These are phyloP conservation scores for Schwanniomyces vanrijiae DNA, from an alignment of 805 yeast genomes.

Conservation along the genomic window DNA sequence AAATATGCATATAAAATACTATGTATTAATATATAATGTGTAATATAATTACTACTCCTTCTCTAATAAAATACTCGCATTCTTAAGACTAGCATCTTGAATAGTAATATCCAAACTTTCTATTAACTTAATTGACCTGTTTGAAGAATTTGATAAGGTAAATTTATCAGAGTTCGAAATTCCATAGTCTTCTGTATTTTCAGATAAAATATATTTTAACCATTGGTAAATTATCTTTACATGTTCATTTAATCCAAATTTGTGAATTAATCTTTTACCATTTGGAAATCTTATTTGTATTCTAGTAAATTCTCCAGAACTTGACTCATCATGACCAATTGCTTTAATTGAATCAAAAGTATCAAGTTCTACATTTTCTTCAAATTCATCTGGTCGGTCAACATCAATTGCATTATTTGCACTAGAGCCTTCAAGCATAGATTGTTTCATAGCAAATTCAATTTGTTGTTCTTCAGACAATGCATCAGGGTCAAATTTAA, in stretches of 20 bases:
- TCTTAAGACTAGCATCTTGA: conserved; percentile 74
- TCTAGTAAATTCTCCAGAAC: conserved; percentile 58
- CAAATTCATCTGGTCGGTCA: conserved; percentile 13
- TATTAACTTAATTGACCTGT: conserved; percentile 49
- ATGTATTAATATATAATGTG: neutral
- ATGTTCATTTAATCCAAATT: conserved; percentile 55
- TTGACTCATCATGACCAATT: conserved; percentile 64
- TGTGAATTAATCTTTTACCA: conserved; percentile 67
- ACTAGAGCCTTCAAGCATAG: conserved; percentile 39
- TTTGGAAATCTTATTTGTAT: conserved; percentile 83
- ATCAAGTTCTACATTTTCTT: conserved; percentile 26
- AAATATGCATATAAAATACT: neutral
- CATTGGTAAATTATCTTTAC: conserved; percentile 63
- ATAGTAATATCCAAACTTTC: conserved; percentile 61
- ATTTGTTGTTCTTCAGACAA: conserved; percentile 84
- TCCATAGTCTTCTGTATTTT: conserved; percentile 50
- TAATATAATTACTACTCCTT: conserved; percentile 16
- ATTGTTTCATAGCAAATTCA: conserved; percentile 69
- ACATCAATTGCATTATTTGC: conserved; percentile 27
- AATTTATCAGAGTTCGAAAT: conserved; percentile 39
- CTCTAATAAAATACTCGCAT: conserved; percentile 78
- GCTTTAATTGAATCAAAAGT: conserved; percentile 52
- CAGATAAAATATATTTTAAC: conserved; percentile 58
- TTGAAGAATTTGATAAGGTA: conserved; percentile 32
- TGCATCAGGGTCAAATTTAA: conserved; percentile 58